phyloP scores from a whole-genome alignment of 192 early-diverging fungal genomes.

The Paraglomus brasilianum region DNA sequence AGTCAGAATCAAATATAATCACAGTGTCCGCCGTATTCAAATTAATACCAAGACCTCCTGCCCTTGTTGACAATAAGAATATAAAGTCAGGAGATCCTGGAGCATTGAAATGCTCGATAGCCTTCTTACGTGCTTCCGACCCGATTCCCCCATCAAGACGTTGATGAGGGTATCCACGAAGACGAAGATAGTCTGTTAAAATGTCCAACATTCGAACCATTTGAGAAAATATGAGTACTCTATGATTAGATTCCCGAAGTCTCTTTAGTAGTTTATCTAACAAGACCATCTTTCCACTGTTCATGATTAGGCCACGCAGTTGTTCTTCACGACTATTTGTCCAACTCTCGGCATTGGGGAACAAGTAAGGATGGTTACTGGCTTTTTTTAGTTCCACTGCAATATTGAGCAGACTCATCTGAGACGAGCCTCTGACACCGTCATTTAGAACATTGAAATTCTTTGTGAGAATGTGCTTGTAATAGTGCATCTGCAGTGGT shows the following conservation, averaged over 20 bases:
- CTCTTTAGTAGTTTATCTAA: conserved; percentile 93
- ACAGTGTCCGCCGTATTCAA: conserved; percentile 96
- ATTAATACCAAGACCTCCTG: conserved; percentile 97
- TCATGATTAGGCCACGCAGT: conserved; percentile 77
- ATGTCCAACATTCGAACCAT: conserved; percentile 98
- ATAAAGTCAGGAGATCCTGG: conserved; percentile 91
- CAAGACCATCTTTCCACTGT: conserved; percentile 98
- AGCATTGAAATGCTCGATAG: conserved; percentile 98
- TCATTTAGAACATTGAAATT: conserved; percentile 89
- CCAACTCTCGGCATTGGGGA: conserved; percentile 72
- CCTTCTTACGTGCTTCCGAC: conserved; percentile 87
- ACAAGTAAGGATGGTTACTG: conserved; percentile 94
- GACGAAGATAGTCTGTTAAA: conserved; percentile 87
- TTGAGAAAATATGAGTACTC: conserved; percentile 98
- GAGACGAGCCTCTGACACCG: conserved; percentile 57
- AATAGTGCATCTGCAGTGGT: conserved; percentile 86
- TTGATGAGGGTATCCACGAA: conserved; percentile 87
- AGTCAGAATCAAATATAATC: conserved; percentile 91
- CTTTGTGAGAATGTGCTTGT: conserved; percentile 92
- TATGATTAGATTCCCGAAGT: conserved; percentile 87
- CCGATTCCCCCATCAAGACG: conserved; percentile 90
- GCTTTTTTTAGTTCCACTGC: conserved; percentile 97
- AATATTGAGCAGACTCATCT: conserved; percentile 88
- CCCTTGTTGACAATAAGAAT: conserved; percentile 94
- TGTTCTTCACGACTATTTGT: conserved; percentile 66